phyloP scores from a whole-genome alignment of 2,329 filamentous ascomycete species.

The Hysterium pulicare region DNA sequence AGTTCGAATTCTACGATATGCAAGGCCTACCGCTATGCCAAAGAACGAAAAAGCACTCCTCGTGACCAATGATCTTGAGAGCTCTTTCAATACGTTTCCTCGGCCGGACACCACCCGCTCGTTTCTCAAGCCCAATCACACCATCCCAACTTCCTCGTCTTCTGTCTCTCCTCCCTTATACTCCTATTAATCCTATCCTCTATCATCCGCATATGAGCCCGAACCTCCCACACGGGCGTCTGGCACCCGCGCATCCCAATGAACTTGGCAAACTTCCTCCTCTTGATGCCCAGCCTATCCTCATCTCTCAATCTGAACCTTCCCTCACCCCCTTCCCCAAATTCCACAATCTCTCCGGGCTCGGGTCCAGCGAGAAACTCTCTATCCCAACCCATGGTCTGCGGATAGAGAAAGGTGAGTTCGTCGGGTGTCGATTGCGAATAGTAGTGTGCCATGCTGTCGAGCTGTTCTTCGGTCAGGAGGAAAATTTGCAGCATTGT shows the following conservation, averaged over 20 bases:
- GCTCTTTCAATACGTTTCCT: no score
- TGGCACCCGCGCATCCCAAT: constrained; percentile 67
- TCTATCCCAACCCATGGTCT: constrained; percentile 61
- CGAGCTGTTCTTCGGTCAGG: constrained; percentile 67
- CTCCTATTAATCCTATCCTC: constrained; percentile 23
- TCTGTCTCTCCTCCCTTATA: constrained; percentile 15
- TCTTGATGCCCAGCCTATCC: constrained; percentile 53
- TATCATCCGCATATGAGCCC: constrained; percentile 37
- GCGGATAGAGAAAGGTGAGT: constrained; percentile 62
- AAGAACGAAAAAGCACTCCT: no score
- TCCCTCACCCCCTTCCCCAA: constrained; percentile 6
- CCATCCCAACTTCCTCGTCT: not conserved
- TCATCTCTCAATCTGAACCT: constrained; percentile 31
- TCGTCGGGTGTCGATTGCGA: constrained; percentile 61
- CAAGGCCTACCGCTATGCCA: no score
- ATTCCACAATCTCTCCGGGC: constrained; percentile 11
- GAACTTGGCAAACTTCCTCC: constrained; percentile 68
- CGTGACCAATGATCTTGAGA: no score
- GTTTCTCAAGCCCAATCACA: no score
- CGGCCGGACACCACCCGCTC: no score
- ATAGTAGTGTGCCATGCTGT: constrained; percentile 68
- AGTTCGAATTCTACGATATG: no score
- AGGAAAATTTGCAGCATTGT: constrained; percentile 71
- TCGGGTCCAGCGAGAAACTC: constrained; percentile 43
- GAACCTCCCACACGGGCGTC: constrained; percentile 48